These are phyloP conservation scores for Yarrowia sp. DNA, from an alignment of 805 yeast species.

Conservation along the genomic window DNA sequence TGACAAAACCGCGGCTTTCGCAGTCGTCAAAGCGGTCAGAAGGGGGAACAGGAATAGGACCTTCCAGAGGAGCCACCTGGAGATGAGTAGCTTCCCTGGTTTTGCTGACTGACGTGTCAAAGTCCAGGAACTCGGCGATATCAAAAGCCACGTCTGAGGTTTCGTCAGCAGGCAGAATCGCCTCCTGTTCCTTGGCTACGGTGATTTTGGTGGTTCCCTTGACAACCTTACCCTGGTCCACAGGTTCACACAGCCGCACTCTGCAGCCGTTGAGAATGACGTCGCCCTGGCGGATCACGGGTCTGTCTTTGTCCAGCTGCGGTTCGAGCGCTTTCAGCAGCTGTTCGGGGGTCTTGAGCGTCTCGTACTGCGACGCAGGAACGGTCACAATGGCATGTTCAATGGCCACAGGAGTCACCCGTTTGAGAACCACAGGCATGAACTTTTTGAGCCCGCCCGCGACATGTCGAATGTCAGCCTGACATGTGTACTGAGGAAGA, in stretches of 20 bases:
- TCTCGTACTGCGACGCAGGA: slow-evolving; percentile 58
- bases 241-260: slow-evolving; percentile 72
- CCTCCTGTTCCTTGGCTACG: slow-evolving; percentile 53
- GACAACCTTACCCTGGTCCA: slow-evolving; percentile 66
- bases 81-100: slow-evolving; percentile 43
- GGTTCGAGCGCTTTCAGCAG: slow-evolving; percentile 22
- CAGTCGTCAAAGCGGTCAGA: slow-evolving; percentile 54
- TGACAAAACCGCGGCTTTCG: slow-evolving; percentile 56
- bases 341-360: slow-evolving; percentile 12
- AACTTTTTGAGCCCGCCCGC: slow-evolving; percentile 38
- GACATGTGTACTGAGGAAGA: slow-evolving; percentile 1
- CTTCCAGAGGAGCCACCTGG: slow-evolving; percentile 39
- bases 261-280: slow-evolving; percentile 56
- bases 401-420: slow-evolving; percentile 47
- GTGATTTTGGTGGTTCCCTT: slow-evolving; percentile 58
- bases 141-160: slow-evolving; percentile 14
- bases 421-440: slow-evolving; percentile 41
- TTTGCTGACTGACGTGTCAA: slow-evolving; percentile 10
- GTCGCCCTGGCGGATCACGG: slow-evolving; percentile 55
- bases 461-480: slow-evolving; percentile 25
- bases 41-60: slow-evolving; percentile 41
- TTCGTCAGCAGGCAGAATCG: not conserved
- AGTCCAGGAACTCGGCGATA: slow-evolving; percentile 17
- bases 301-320: slow-evolving; percentile 48
- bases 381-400: slow-evolving; percentile 54